Conservation (phyloP, 768 basidiomycete species). For the Hirschioporus abietinus region DNA sequence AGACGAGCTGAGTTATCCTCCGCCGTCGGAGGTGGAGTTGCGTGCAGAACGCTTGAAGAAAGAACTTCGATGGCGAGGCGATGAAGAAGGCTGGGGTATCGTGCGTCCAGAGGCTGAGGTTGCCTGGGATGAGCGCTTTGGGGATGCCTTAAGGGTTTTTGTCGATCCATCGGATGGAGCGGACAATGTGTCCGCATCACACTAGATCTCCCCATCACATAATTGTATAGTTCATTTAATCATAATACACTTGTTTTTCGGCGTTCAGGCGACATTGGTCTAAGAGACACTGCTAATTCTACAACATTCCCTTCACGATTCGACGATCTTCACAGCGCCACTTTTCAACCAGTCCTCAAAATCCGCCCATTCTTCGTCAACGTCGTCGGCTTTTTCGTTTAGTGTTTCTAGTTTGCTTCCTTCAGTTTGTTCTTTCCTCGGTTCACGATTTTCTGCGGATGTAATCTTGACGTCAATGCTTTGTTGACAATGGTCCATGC, state of each 20-base stretch:
- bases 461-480: background rate
- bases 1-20: constrained; percentile 72
- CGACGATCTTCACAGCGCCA: constrained; percentile 48
- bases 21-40: constrained; percentile 84
- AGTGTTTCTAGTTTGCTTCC: background rate
- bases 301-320: background rate
- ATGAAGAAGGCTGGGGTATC: constrained; percentile 75
- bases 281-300: background rate
- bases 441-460: background rate
- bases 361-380: constrained; percentile 39
- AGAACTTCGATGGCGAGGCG: constrained; percentile 79
- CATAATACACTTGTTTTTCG: constrained; percentile 12
- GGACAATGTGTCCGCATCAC: constrained; percentile 6
- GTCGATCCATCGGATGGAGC: constrained; percentile 31
- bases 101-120: constrained; percentile 58
- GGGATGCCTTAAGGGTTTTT: constrained; percentile 56
- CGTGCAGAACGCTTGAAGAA: constrained; percentile 85
- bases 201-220: constrained; percentile 7
- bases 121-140: constrained; percentile 75
- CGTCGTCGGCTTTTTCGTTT: constrained; percentile 10
- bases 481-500: background rate
- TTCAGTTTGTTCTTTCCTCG: constrained; percentile 11
- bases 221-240: background rate
- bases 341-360: constrained; percentile 67
- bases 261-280: background rate